Percentiles rank a stretch among this genome's conserved stretches.
These are phyloP conservation scores for Phialocephala subalpina DNA, from an alignment of 2,329 filamentous ascomycete genomes.

Conservation along the genomic window DNA sequence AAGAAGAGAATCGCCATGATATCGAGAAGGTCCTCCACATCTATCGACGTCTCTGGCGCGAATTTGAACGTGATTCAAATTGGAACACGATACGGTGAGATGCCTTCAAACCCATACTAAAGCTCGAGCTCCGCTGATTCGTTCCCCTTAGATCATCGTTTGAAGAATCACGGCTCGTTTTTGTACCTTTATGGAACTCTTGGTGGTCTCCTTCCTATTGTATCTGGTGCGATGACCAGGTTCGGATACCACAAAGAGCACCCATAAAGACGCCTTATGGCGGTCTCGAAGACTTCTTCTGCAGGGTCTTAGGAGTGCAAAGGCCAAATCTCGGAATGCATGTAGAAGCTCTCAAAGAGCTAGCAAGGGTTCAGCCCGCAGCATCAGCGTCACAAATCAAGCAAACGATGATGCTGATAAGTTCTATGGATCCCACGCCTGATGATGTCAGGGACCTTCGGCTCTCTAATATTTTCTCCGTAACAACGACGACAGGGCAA, in stretches of 20 bases:
- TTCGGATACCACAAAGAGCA: not conserved
- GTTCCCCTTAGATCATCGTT: not conserved
- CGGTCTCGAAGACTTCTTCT: not conserved
- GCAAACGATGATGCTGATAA: not conserved
- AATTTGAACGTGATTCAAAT: not conserved
- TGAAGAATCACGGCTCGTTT: not conserved
- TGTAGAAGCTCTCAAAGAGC: not conserved
- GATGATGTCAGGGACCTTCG: not conserved
- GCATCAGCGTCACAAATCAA: not conserved
- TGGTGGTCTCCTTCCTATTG: not conserved
- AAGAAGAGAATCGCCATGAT: not conserved
- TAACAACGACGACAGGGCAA: not conserved
- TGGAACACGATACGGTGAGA: not conserved
- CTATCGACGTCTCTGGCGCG: not conserved
- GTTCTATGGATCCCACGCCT: not conserved
- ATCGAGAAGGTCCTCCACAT: not conserved
- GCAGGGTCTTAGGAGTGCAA: not conserved
- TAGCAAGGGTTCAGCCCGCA: not conserved
- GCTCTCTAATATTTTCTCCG: not conserved
- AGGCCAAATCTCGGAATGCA: not conserved
- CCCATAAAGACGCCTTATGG: not conserved
- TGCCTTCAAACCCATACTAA: not conserved
- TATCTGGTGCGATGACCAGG: not conserved
- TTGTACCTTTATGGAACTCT: not conserved
- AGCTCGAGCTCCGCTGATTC: not conserved